Evolutionary conservation across 371 early-diverging fungal species (phyloP).

Genomic region (Mucor sp.): DNA sequence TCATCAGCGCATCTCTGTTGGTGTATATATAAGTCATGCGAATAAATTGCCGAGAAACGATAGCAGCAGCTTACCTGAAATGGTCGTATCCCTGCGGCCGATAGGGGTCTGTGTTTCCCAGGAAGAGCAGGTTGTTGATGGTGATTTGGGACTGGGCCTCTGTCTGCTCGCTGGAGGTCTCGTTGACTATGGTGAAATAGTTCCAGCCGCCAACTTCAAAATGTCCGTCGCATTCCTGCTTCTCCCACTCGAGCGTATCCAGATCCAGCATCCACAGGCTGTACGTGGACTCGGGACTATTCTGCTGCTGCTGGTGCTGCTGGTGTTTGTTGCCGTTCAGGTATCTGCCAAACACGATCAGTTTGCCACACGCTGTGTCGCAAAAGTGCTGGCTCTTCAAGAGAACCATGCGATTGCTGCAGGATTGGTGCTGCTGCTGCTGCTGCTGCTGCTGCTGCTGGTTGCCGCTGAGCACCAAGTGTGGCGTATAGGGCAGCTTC

Average conservation of each 20-base stretch:
- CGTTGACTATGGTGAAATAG: constrained; percentile 56
- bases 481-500: constrained; percentile 34
- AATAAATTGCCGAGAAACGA: constrained; percentile 9
- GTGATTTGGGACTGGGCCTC: constrained; percentile 17
- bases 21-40: background rate
- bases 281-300: constrained; percentile 33
- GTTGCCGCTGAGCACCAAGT: constrained; percentile 29
- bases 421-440: background rate
- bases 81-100: constrained; percentile 61
- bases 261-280: constrained; percentile 66
- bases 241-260: constrained; percentile 61
- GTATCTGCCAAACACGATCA: constrained; percentile 58
- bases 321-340: constrained; percentile 19
- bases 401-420: constrained; percentile 45
- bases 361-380: constrained; percentile 58
- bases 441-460: background rate
- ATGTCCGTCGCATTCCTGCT: constrained; percentile 54
- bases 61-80: constrained; percentile 36
- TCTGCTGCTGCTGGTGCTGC: constrained; percentile 10
- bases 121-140: constrained; percentile 41
- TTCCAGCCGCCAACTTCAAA: constrained; percentile 65
- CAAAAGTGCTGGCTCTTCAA: constrained; percentile 68
- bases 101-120: constrained; percentile 55
- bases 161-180: constrained; percentile 9
- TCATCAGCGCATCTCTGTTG: constrained; percentile 49